Percentiles rank a stretch among this genome's conserved stretches.
Conservation (phyloP, 208 protist genomes). For the Phytomonas francai region DNA sequence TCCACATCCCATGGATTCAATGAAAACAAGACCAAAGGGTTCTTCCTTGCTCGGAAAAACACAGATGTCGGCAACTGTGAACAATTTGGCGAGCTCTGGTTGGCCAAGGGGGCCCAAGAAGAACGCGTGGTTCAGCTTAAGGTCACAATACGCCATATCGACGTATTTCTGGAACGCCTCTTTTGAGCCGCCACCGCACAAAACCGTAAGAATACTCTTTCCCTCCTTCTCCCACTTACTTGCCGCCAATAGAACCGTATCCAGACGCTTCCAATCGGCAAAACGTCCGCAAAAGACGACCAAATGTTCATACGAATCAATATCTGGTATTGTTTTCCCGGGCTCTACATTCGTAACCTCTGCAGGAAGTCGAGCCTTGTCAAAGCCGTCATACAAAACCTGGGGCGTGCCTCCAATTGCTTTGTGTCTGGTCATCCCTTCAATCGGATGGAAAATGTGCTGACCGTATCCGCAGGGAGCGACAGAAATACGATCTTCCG, state of each 20-base stretch:
- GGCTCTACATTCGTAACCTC: constrained; percentile 20
- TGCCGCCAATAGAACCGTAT: constrained; percentile 50
- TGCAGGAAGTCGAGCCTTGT: constrained; percentile 17
- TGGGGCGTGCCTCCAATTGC: constrained; percentile 48
- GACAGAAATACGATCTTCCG: constrained; percentile 46
- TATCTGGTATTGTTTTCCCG: constrained; percentile 31
- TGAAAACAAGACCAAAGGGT: constrained; percentile 73
- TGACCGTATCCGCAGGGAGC: constrained; percentile 69
- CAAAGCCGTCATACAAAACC: constrained; percentile 53
- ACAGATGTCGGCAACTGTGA: constrained; percentile 45
- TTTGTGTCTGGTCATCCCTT: constrained; percentile 48
- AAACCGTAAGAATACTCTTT: constrained; percentile 44
- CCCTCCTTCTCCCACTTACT: constrained; percentile 46
- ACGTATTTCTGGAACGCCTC: constrained; percentile 46
- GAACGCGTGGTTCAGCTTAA: constrained; percentile 53
- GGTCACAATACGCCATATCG: constrained; percentile 52
- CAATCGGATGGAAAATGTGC: constrained; percentile 53
- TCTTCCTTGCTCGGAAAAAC: constrained; percentile 77
- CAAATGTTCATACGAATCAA: constrained; percentile 49
- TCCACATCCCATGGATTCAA: constrained; percentile 76
- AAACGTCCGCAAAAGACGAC: constrained; percentile 73
- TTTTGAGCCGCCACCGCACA: constrained; percentile 48
- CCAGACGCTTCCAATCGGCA: constrained; percentile 70
- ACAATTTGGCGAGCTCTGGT: constrained; percentile 43
- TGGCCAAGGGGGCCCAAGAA: constrained; percentile 66